Percentiles rank a stretch among this genome's conserved stretches.
Conservation (phyloP, 352 stramenopile species). For the Bremia lactucae region DNA sequence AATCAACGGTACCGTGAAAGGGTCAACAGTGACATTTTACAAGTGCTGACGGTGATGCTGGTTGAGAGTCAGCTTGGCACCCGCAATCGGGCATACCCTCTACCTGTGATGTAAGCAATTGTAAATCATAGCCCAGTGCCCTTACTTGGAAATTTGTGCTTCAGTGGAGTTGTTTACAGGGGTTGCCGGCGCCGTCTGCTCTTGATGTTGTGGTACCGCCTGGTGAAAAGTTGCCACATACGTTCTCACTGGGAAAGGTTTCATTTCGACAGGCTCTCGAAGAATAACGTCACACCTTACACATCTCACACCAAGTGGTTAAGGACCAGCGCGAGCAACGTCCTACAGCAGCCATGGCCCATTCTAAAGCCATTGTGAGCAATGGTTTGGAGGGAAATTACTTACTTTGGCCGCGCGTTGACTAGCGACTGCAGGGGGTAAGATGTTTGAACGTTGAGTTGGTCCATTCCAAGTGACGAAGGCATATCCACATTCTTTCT, state of each 20-base stretch:
- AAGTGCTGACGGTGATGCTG: slow-evolving; percentile 4
- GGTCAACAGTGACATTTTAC: slow-evolving; percentile 4
- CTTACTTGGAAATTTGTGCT: neutral
- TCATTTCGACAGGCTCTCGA: neutral
- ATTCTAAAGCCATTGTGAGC: neutral
- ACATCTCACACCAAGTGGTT: neutral
- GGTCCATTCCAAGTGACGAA: neutral
- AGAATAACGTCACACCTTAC: neutral
- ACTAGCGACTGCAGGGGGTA: neutral
- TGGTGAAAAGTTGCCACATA: neutral
- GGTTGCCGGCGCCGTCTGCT: too few relatives aligned
- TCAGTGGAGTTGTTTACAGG: neutral
- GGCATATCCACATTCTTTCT: slow-evolving; percentile 5
- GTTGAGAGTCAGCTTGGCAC: slow-evolving; percentile 3
- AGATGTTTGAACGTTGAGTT: neutral
- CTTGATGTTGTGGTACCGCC: neutral
- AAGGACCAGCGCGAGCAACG: neutral
- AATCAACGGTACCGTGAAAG: too few relatives aligned
- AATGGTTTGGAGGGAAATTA: neutral
- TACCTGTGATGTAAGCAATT: slow-evolving; percentile 2
- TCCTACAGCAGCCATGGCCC: neutral
- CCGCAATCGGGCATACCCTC: slow-evolving; percentile 7
- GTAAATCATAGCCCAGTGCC: slow-evolving; percentile 1
- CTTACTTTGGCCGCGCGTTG: neutral
- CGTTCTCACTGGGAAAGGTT: neutral